Evolutionary conservation across 1,284 basidiomycete genomes (phyloP).

Genomic region (Leccinum fallax): DNA sequence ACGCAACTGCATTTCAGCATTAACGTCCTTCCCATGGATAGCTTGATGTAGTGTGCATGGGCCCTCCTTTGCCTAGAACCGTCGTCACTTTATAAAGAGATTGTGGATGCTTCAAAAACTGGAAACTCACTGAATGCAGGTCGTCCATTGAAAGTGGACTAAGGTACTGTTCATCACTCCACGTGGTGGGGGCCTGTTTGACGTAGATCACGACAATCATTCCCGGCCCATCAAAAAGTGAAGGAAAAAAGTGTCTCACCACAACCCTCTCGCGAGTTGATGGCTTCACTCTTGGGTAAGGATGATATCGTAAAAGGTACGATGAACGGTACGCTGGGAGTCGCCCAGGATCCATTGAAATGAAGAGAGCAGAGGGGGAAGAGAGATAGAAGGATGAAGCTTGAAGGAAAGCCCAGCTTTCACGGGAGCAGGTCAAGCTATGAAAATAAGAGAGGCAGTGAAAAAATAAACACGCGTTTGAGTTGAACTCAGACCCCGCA

Average conservation of each 20-base stretch:
- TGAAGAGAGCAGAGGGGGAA: background rate
- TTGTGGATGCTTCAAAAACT: background rate
- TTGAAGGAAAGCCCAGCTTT: background rate
- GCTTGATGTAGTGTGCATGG: too few relatives aligned
- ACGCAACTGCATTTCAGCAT: slow-evolving; percentile 6
- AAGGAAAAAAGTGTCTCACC: slow-evolving; percentile 19
- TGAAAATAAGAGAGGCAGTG: slow-evolving; percentile 6
- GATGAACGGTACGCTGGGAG: slow-evolving; percentile 37
- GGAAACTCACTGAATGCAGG: slow-evolving; percentile 7
- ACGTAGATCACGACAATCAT: slow-evolving; percentile 4
- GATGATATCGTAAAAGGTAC: slow-evolving; percentile 32
- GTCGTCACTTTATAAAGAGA: slow-evolving; percentile 3
- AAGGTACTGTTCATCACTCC: background rate
- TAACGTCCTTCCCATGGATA: slow-evolving; percentile 14
- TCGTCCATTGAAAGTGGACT: background rate
- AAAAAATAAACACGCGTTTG: slow-evolving; percentile 15
- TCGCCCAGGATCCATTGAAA: slow-evolving; percentile 22
- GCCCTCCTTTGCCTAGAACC: too few relatives aligned
- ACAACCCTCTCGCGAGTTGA: slow-evolving; percentile 29
- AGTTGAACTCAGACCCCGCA: slow-evolving; percentile 25
- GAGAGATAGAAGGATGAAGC: background rate
- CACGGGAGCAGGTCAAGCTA: slow-evolving; percentile 1
- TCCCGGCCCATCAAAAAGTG: slow-evolving; percentile 5
- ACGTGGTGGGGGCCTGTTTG: slow-evolving; percentile 14
- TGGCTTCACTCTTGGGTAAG: slow-evolving; percentile 29